A percentile compares a stretch with the other conserved stretches of the same genome.
Evolutionary conservation across 176 grass and related monocot genomes (phyloP).

Genomic region (Carex parvula): DNA sequence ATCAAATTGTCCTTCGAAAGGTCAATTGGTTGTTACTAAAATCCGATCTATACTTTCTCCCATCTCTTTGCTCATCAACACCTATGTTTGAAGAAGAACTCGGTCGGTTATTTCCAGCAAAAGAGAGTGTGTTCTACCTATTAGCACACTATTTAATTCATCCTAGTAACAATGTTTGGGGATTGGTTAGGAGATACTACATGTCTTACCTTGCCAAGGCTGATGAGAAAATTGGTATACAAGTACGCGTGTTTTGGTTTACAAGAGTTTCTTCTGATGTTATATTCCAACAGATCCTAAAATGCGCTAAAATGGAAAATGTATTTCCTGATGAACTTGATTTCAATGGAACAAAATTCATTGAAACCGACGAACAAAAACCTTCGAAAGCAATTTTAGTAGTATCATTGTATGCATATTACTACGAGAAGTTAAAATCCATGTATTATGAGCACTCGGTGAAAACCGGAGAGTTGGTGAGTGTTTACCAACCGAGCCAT

Average conservation of each 20-base stretch:
- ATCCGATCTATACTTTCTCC: constrained; percentile 51
- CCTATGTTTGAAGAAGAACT: constrained; percentile 54
- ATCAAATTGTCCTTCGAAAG: constrained; percentile 41
- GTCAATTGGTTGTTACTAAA: constrained; percentile 58
- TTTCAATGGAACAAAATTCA: neutral
- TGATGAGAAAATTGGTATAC: constrained; percentile 48
- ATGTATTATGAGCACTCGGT: constrained; percentile 49
- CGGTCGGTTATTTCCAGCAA: constrained; percentile 49
- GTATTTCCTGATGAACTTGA: constrained; percentile 33
- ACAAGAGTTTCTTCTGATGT: neutral
- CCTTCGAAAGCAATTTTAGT: constrained; percentile 30
- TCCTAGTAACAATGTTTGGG: constrained; percentile 55
- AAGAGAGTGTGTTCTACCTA: constrained; percentile 55
- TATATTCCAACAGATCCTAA: constrained; percentile 25
- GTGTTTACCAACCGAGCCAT: constrained; percentile 60
- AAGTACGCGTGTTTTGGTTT: constrained; percentile 34
- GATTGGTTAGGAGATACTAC: constrained; percentile 38
- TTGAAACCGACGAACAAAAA: neutral
- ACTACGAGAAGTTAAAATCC: constrained; percentile 49
- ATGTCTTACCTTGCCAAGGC: constrained; percentile 41
- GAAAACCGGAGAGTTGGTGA: constrained; percentile 31
- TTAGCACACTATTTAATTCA: constrained; percentile 59
- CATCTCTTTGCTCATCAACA: constrained; percentile 44
- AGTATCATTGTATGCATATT: constrained; percentile 34
- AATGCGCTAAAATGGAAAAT: constrained; percentile 25